Base-by-base conservation (phyloP, 495 filamentous ascomycete genomes). In the Tricharina praecox region DNA sequence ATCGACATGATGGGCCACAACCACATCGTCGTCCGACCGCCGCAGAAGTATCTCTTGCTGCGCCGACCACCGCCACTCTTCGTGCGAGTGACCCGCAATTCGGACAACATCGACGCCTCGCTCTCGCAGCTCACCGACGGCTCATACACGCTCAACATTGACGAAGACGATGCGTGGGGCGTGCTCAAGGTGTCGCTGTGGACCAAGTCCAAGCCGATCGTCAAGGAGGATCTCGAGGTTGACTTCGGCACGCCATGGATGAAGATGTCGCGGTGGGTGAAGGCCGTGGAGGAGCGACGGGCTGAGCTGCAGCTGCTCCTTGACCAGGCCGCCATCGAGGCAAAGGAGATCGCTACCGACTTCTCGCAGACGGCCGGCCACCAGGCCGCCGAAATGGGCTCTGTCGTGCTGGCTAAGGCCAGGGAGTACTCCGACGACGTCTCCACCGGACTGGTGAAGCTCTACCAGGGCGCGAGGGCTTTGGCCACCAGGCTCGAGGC, bases 171-270 rank as follows among this genome's bases (percentile, higher is more conserved):
- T 52, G 72, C 76, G 16, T 70, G 71, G 44, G 75, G 77, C 4
- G 37, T 68, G 45, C 56, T 81, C 51, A 70, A 77, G 45, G 66
- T 80, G 39, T 72, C 68, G 9, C 65, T 81, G 30, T 67, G 64
- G 54, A 69, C 72, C 24, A 61, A 64, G 43, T 67, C 70, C 9
- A 74, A 68, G 53, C 67, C 70, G 4, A 59, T 65, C n/a, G 47
- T 73, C 32, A 64, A 68, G n/a, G 67, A 79, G 58, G 70, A 56
- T 10, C 68, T 73, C 13, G 56, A 66, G 20, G 62, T 78, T 34
- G 74, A 76, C 52, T 72, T 81, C 53, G 75, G 77, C n/a, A 72
- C 67, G 1, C 71, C 70, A 13, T 79, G 75, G 74, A 58, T 76
- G 45, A 75, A 74, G 52, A 63, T 75, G 50, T 65, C 66, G 33